These are phyloP conservation scores for Hymenotorrendiella dingleyae DNA, from an alignment of 2,329 filamentous ascomycete genomes.

Conservation along the genomic window DNA sequence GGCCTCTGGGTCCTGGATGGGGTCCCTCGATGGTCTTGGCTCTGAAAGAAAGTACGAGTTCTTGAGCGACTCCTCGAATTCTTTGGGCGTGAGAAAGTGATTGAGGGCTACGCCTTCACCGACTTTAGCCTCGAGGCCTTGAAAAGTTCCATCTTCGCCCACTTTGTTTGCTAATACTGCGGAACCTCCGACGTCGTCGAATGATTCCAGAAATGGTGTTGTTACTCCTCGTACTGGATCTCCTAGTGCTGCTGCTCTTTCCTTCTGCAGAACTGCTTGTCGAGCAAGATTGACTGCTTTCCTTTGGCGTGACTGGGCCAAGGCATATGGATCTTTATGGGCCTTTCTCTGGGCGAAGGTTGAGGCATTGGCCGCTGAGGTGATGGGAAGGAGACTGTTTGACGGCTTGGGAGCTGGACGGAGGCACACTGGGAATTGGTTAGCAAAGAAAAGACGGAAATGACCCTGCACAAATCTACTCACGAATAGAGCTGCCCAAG, in stretches of 20 bases:
- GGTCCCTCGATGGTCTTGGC: slow-evolving; percentile 39
- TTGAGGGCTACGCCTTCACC: slow-evolving; percentile 60
- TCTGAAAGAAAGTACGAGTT: slow-evolving; percentile 64
- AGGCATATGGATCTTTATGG: slow-evolving; percentile 74
- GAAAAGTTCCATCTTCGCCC: slow-evolving; percentile 36
- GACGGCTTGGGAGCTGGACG: slow-evolving; percentile 45
- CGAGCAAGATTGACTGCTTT: slow-evolving; percentile 78
- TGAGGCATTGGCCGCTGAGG: slow-evolving; percentile 60
- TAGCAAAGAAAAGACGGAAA: not conserved
- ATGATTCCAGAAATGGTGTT: slow-evolving; percentile 79
- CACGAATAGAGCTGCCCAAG: slow-evolving; percentile 55
- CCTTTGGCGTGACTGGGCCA: slow-evolving; percentile 74
- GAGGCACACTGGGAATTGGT: slow-evolving; percentile 47
- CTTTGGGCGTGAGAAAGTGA: slow-evolving; percentile 63
- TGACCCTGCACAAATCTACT: slow-evolving; percentile 25
- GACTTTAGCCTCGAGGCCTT: slow-evolving; percentile 36
- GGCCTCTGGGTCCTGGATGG: slow-evolving; percentile 36
- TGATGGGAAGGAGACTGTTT: slow-evolving; percentile 48
- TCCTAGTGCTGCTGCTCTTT: slow-evolving; percentile 61
- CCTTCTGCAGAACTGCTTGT: slow-evolving; percentile 60
- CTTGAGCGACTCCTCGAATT: slow-evolving; percentile 60
- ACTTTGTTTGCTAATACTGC: slow-evolving; percentile 8
- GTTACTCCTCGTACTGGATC: slow-evolving; percentile 72
- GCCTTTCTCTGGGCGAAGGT: slow-evolving; percentile 54
- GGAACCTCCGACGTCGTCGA: slow-evolving; percentile 52